Base-by-base conservation (phyloP, 352 stramenopile species). In the Pythium folliculosum region DNA sequence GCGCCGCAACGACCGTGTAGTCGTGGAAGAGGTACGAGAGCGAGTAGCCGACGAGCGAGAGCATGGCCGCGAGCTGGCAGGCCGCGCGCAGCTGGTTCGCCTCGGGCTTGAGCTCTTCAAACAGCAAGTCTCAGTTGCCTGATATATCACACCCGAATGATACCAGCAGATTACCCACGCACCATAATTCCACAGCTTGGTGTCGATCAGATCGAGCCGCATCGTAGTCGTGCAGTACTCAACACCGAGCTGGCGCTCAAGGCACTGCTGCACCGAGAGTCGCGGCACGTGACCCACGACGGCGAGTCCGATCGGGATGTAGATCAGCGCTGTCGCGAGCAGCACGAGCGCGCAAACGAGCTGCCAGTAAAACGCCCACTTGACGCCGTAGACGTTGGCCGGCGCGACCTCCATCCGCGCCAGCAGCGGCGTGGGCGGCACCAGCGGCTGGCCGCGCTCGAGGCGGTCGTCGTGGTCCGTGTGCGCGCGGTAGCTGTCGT, bases 11-110 rank as follows among this genome's bases (percentile, higher is more conserved):
- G 67, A 35, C 73, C 66, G 52, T 43, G 37, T 69, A 72, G 48
- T 76, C 65, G 58, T 85, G 76, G 38, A 77, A 84, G 23, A 84
- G 69, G 60, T 84, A 87, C 25, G 81, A 75, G 10, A 86, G 51
- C 35, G 78, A 85, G 54, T 87, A 89, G 7, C 81, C 78, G 1
- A 89, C 78, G 5, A 89, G 59, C 22, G 76, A 75, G 23, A 86
- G 62, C 61, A 86, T 86, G 55, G 75, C 84, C 12, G 30, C 66
- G 25, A 89, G 49, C 47, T 89, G 81, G 23, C 75, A 74, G 1
- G 70, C 78, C 0, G 80, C 78, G 12, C 80, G 80, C 63, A 86
- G 69, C 58, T 89, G 81, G 54, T 87, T 84, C 9, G 77, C 57
- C 2, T 19, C 70, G 48, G 45, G 75, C 68, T 56, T 83, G 65